Evolutionary conservation across 2,329 filamentous ascomycete species (phyloP).

Genomic region (Rugonectria rugulosa): DNA sequence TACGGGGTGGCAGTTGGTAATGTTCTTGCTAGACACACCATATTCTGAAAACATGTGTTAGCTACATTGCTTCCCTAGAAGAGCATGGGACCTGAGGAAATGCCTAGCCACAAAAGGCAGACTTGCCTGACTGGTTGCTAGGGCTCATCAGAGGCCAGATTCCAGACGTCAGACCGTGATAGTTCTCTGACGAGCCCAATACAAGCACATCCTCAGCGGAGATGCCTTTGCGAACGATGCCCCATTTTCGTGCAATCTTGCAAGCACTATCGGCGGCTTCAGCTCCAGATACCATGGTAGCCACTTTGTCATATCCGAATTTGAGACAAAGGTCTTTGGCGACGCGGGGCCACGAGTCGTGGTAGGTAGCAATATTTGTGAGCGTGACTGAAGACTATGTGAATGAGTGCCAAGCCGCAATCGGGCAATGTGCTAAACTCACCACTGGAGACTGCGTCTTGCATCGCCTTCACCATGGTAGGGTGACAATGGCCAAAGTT

Average conservation of each 20-base stretch:
- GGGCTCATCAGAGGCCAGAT: too few species aligned
- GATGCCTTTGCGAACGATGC: constrained; percentile 4
- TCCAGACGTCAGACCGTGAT: too few species aligned
- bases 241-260: constrained; percentile 28
- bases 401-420: background rate
- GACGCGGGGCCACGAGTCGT: constrained; percentile 1
- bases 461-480: constrained; percentile 3
- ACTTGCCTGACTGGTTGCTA: too few species aligned
- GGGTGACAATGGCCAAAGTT: constrained; percentile 17
- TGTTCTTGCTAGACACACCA: too few species aligned
- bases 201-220: constrained; percentile 4
- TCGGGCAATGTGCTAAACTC: background rate
- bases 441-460: background rate
- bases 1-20: too few species aligned
- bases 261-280: constrained; percentile 21
- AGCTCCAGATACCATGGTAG: constrained; percentile 16
- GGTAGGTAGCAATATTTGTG: constrained; percentile 3
- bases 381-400: constrained; percentile 1
- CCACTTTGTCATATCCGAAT: constrained; percentile 23
- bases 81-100: too few species aligned
- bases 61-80: too few species aligned
- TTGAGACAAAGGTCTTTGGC: constrained; percentile 13
- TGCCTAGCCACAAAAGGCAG: too few species aligned
- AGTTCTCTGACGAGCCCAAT: constrained; percentile 17
- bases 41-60: too few species aligned